Evolutionary conservation across 257 asterid species (phyloP).

Genomic region (Solanum paucissectum): DNA sequence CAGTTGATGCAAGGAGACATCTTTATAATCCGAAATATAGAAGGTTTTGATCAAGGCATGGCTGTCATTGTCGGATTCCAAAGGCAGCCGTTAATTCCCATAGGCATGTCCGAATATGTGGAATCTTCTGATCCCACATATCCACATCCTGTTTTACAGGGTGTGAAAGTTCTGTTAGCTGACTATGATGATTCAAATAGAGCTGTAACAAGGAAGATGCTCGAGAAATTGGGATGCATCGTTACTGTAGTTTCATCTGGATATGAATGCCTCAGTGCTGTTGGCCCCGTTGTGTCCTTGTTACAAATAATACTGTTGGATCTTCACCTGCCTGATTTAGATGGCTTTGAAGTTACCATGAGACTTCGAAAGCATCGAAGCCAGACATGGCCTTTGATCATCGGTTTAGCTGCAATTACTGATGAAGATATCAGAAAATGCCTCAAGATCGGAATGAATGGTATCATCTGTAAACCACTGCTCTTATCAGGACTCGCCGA

Average conservation of each 20-base stretch:
- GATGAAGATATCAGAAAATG: constrained; percentile 43
- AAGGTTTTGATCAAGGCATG: constrained; percentile 71
- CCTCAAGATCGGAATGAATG: constrained; percentile 63
- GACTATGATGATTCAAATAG: constrained; percentile 69
- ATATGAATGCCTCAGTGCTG: constrained; percentile 52
- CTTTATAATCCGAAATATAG: constrained; percentile 50
- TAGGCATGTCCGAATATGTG: constrained; percentile 39
- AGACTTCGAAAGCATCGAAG: constrained; percentile 70
- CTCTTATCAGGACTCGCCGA: constrained; percentile 49
- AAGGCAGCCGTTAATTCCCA: constrained; percentile 30
- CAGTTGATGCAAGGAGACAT: constrained; percentile 99
- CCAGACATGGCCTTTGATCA: constrained; percentile 65
- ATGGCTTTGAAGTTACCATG: constrained; percentile 65
- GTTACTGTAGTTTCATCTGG: constrained; percentile 75
- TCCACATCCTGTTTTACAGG: constrained; percentile 48
- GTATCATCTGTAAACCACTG: constrained; percentile 62
- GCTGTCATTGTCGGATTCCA: constrained; percentile 68
- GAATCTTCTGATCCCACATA: constrained; percentile 36
- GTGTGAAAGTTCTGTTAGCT: constrained; percentile 66
- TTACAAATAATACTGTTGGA: constrained; percentile 60
- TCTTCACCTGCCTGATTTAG: constrained; percentile 73
- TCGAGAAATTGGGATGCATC: constrained; percentile 74
- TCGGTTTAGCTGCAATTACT: constrained; percentile 54
- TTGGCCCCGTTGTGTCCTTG: constrained; percentile 38
- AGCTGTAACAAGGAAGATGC: constrained; percentile 65